Evolutionary conservation across 768 basidiomycete genomes (phyloP).

Genomic region (Boletellus ananiceps): DNA sequence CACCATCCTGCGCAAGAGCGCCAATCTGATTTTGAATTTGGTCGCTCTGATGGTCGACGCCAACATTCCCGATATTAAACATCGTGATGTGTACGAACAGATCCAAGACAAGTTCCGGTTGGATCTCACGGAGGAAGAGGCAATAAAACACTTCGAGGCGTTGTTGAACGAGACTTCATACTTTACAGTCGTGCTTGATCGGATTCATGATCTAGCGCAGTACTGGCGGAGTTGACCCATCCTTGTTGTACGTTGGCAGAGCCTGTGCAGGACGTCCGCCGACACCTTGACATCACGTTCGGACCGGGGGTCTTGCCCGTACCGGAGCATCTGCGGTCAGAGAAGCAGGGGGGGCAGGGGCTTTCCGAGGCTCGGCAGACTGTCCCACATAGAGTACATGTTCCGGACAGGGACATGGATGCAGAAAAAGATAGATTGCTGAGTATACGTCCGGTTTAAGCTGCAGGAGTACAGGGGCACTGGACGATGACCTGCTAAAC

Average conservation of each 20-base stretch:
- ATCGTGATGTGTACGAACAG: conserved; percentile 80
- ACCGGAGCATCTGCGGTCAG: too few relatives aligned
- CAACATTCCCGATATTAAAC: conserved; percentile 96
- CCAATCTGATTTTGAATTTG: conserved; percentile 94
- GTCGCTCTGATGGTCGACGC: conserved; percentile 97
- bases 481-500: too few relatives aligned
- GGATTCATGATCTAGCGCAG: conserved; percentile 88
- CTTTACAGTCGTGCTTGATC: conserved; percentile 87
- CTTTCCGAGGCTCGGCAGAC: too few relatives aligned
- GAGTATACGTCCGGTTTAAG: too few relatives aligned
- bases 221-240: conserved; percentile 70
- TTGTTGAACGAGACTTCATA: conserved; percentile 93
- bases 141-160: conserved; percentile 94
- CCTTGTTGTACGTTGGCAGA: conserved; percentile 1
- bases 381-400: too few relatives aligned
- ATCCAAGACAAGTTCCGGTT: conserved; percentile 96
- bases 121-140: conserved; percentile 93
- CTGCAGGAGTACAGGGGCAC: too few relatives aligned
- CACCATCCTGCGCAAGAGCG: conserved; percentile 91
- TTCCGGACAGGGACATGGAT: too few relatives aligned
- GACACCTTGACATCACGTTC: too few relatives aligned
- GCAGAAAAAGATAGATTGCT: too few relatives aligned
- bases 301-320: too few relatives aligned
- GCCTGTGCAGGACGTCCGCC: not conserved
- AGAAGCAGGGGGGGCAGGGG: too few relatives aligned